Evolutionary conservation across 257 asterid species (phyloP).

Genomic region (Solanum lycopersicoides): DNA sequence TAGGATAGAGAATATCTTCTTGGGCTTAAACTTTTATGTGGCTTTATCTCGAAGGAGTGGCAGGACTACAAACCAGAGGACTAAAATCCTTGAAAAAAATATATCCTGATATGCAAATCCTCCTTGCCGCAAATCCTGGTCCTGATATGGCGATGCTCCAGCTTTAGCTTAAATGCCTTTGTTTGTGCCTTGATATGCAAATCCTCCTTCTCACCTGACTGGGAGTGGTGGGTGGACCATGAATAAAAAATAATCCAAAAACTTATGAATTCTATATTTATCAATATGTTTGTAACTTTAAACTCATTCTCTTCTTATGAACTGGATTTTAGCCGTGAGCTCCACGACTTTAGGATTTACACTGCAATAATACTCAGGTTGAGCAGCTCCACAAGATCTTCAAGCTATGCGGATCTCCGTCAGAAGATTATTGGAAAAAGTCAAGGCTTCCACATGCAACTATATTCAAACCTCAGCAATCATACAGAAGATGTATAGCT

Average conservation of each 20-base stretch:
- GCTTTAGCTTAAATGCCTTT: background rate
- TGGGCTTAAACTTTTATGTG: background rate
- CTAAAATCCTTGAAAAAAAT: background rate
- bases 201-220: background rate
- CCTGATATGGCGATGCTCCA: background rate
- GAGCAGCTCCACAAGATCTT: constrained; percentile 89
- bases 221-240: background rate
- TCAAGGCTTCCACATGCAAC: constrained; percentile 79
- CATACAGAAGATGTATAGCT: constrained; percentile 63
- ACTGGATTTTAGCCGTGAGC: background rate
- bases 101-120: background rate
- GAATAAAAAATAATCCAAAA: background rate
- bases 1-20: background rate
- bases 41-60: background rate
- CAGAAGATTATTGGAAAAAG: constrained; percentile 80
- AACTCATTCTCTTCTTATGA: background rate
- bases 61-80: background rate
- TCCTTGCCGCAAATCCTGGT: background rate
- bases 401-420: constrained; percentile 86
- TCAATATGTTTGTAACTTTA: background rate
- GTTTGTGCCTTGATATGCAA: background rate
- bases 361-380: constrained; percentile 35
- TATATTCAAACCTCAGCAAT: constrained; percentile 78
- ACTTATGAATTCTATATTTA: background rate
- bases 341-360: background rate